Conservation (phyloP, 2,329 filamentous ascomycete species). For the Tolypocladium album region DNA sequence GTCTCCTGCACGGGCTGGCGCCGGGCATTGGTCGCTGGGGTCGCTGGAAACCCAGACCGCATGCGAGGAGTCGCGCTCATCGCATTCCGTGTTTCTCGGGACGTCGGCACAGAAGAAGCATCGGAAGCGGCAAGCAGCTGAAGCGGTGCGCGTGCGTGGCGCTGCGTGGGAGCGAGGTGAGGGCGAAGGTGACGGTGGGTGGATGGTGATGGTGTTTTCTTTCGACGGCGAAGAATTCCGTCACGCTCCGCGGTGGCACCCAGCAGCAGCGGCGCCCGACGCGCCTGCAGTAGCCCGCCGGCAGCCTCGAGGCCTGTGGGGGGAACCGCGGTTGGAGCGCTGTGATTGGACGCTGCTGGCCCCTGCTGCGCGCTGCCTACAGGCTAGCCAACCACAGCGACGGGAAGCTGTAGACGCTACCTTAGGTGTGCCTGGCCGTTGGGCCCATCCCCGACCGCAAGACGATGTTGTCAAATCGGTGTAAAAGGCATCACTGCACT, state of each 20-base stretch:
- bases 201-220: background rate
- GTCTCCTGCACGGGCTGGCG: slow-evolving; percentile 19
- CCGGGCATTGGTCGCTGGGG: slow-evolving; percentile 45
- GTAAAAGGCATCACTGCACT: background rate
- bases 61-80: slow-evolving; percentile 79
- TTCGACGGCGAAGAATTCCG: background rate
- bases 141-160: background rate
- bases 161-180: background rate
- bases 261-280: background rate
- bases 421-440: no score
- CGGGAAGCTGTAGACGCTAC: background rate
- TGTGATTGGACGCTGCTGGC: background rate
- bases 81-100: slow-evolving; percentile 40
- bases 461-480: background rate
- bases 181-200: background rate
- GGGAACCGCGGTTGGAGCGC: background rate
- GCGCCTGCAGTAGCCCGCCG: background rate
- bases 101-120: slow-evolving; percentile 2
- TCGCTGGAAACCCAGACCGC: slow-evolving; percentile 72
- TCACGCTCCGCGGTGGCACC: background rate
- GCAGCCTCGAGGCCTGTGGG: background rate
- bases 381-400: background rate
- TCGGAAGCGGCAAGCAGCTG: background rate
- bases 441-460: no score
- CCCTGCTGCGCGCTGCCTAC: background rate